Conservation (phyloP, 305 asterid genomes). For the Fraxinus floribunda region DNA sequence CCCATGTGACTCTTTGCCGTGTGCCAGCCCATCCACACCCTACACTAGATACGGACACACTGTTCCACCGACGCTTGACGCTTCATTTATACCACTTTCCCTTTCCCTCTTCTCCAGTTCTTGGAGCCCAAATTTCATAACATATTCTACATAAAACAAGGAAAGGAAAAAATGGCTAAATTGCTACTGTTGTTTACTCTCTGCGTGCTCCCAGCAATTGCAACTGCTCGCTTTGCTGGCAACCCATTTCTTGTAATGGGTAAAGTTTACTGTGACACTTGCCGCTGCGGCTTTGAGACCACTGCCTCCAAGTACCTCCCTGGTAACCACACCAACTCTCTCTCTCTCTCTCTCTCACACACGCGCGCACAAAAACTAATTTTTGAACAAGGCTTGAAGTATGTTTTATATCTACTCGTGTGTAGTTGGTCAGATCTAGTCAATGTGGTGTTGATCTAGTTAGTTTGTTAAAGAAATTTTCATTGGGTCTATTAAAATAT, state of each 20-base stretch:
- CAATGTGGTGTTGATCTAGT: neutral
- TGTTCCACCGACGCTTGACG: no score
- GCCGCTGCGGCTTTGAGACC: slow-evolving; percentile 79
- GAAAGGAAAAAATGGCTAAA: slow-evolving; percentile 41
- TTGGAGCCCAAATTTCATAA: neutral
- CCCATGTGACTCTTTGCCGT: neutral
- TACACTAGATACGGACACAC: no score
- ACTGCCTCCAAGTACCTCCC: slow-evolving; percentile 44
- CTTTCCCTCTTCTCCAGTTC: neutral
- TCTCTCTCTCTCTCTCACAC: no score
- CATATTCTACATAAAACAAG: neutral
- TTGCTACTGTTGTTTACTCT: slow-evolving; percentile 38
- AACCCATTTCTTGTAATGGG: slow-evolving; percentile 47
- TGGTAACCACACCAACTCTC: slow-evolving; percentile 32
- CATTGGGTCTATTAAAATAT: neutral
- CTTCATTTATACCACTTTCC: no score
- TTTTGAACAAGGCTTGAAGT: neutral
- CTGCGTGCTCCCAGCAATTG: slow-evolving; percentile 44
- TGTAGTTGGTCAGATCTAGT: neutral
- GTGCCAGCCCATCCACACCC: neutral
- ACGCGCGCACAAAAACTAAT: neutral
- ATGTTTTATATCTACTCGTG: neutral
- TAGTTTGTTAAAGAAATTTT: neutral
- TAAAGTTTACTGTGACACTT: slow-evolving; percentile 64
- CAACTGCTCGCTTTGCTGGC: slow-evolving; percentile 19